Evolutionary conservation across 306 rosid genomes (phyloP).

Genomic region (Malus fusca): DNA sequence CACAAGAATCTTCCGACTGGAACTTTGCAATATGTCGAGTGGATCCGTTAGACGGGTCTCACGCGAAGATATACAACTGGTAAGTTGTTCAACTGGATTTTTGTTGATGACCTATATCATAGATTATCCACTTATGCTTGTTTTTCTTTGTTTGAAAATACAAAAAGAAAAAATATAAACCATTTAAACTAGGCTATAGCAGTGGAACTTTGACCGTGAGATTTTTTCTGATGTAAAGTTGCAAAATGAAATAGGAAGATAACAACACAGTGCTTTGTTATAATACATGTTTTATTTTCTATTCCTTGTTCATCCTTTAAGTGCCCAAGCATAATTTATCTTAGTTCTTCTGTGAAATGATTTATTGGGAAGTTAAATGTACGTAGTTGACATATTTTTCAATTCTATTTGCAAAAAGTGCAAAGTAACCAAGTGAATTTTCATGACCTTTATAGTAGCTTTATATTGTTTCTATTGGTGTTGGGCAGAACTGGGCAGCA

Average conservation of each 20-base stretch:
- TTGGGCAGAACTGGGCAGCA: background rate
- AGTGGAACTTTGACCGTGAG: background rate
- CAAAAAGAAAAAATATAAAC: background rate
- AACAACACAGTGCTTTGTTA: background rate
- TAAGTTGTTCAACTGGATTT: slow-evolving; percentile 28
- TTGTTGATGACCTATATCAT: slow-evolving; percentile 1
- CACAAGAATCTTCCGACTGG: slow-evolving; percentile 1
- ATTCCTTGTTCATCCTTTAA: background rate
- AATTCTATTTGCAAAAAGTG: too few relatives aligned
- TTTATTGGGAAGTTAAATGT: background rate
- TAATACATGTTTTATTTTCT: too few relatives aligned
- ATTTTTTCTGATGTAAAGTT: background rate
- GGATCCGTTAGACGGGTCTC: slow-evolving; percentile 73
- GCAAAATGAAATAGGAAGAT: background rate
- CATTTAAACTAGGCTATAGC: background rate
- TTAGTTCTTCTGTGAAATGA: background rate
- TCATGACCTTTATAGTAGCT: background rate
- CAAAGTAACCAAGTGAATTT: background rate
- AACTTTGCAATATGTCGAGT: slow-evolving; percentile 50
- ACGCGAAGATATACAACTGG: slow-evolving; percentile 82
- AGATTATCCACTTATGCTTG: background rate
- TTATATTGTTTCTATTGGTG: background rate
- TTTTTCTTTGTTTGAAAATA: background rate
- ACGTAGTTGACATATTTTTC: background rate
- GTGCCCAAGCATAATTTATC: background rate